Percentiles rank a stretch among this genome's conserved stretches.
Evolutionary conservation across 768 basidiomycete genomes (phyloP).

Genomic region (Leccinum fibrillosum): DNA sequence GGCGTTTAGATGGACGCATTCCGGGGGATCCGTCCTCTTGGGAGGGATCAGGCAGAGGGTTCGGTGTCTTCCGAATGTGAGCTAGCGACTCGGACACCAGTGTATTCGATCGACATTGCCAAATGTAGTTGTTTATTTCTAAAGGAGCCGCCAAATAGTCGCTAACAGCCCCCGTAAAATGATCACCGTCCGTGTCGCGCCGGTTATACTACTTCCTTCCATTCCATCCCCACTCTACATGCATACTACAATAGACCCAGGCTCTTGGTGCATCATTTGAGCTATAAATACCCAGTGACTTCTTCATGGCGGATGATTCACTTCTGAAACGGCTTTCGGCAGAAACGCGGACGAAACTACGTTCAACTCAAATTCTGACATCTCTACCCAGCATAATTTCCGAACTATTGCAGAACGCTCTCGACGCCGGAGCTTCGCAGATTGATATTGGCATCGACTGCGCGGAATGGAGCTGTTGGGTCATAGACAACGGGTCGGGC

Average conservation of each 20-base stretch:
- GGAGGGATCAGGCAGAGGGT: constrained; percentile 70
- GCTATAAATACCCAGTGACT: not conserved
- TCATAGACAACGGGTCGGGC: constrained; percentile 82
- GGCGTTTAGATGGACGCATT: constrained; percentile 22
- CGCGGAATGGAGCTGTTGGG: constrained; percentile 79
- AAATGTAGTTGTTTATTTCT: constrained; percentile 27
- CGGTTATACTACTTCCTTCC: not conserved
- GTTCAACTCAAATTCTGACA: constrained; percentile 82
- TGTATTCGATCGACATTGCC: constrained; percentile 20
- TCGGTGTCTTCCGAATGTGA: constrained; percentile 91
- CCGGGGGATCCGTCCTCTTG: constrained; percentile 42
- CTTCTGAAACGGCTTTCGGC: constrained; percentile 45
- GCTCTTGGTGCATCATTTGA: constrained; percentile 1
- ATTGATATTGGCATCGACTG: constrained; percentile 74
- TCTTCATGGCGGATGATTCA: constrained; percentile 20
- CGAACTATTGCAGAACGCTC: constrained; percentile 86
- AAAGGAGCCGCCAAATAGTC: constrained; percentile 23
- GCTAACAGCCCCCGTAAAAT: not conserved
- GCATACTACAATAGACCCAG: not conserved
- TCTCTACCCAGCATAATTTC: constrained; percentile 76
- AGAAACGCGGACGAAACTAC: constrained; percentile 65
- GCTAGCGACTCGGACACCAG: not conserved
- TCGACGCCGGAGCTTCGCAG: constrained; percentile 72
- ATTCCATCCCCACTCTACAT: not conserved
- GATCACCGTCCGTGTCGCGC: not conserved